A percentile compares a stretch with the other conserved stretches of the same genome.
These are phyloP conservation scores for Rhodosporidiobolus sp. DNA, from an alignment of 768 basidiomycete species.

Conservation along the genomic window DNA sequence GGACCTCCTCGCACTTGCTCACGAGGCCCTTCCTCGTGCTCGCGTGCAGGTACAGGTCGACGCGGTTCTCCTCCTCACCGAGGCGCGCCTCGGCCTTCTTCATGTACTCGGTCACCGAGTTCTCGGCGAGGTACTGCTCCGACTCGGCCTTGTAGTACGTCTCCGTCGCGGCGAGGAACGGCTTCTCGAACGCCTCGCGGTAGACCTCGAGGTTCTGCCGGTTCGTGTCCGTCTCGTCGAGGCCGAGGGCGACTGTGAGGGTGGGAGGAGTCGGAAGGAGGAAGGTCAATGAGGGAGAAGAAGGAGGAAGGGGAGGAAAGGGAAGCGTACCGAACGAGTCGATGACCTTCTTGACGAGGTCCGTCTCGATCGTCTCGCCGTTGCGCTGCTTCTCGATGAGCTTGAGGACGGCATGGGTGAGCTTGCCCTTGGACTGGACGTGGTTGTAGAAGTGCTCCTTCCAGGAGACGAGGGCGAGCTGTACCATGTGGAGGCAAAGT, in stretches of 20 bases:
- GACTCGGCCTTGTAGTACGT: slow-evolving; percentile 90
- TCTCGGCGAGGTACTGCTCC: slow-evolving; percentile 79
- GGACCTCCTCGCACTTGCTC: slow-evolving; percentile 73
- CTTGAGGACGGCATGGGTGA: slow-evolving; percentile 80
- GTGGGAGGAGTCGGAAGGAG: neutral
- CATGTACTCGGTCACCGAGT: slow-evolving; percentile 88
- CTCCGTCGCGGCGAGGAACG: slow-evolving; percentile 84
- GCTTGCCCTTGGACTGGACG: slow-evolving; percentile 78
- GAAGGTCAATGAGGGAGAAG: neutral
- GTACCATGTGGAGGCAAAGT: neutral
- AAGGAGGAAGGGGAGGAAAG: neutral
- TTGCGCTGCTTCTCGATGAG: slow-evolving; percentile 91
- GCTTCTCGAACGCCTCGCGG: slow-evolving; percentile 80
- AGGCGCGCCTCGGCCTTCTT: slow-evolving; percentile 90
- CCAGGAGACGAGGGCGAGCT: slow-evolving; percentile 97
- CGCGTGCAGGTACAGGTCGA: slow-evolving; percentile 87
- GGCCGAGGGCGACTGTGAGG: slow-evolving; percentile 71
- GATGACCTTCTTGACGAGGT: slow-evolving; percentile 87
- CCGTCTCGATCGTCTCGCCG: slow-evolving; percentile 88
- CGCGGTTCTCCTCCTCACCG: slow-evolving; percentile 89
- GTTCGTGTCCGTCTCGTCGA: slow-evolving; percentile 88
- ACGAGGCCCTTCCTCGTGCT: slow-evolving; percentile 72
- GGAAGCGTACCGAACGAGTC: slow-evolving; percentile 66
- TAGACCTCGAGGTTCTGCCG: slow-evolving; percentile 91
- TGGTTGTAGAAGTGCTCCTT: slow-evolving; percentile 82